phyloP scores from a whole-genome alignment of 1,139 yeast species.

The Zygosaccharomyces sapae region DNA sequence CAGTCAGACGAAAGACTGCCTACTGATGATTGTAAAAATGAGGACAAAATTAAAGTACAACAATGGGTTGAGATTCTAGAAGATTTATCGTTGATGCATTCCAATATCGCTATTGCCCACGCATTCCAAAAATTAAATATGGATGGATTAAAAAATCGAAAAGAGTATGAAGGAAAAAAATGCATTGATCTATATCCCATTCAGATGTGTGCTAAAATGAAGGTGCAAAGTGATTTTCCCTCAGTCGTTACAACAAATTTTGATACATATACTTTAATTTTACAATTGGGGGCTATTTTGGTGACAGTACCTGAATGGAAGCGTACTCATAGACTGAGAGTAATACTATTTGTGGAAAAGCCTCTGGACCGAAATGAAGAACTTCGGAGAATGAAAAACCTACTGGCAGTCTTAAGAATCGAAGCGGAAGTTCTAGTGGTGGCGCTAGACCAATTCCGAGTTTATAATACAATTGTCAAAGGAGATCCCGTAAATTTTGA shows the following conservation, averaged over 20 bases:
- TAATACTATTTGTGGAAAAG: constrained; percentile 84
- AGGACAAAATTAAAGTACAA: constrained; percentile 60
- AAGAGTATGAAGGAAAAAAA: constrained; percentile 36
- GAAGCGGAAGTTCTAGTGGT: constrained; percentile 72
- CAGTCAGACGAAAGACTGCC: constrained; percentile 65
- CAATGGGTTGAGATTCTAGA: constrained; percentile 94
- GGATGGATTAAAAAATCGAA: constrained; percentile 47
- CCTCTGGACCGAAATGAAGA: constrained; percentile 69
- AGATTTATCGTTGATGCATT: constrained; percentile 85
- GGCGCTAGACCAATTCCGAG: constrained; percentile 59
- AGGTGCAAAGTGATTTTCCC: constrained; percentile 57
- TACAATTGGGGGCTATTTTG: constrained; percentile 88
- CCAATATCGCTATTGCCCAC: constrained; percentile 89
- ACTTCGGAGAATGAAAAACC: constrained; percentile 50
- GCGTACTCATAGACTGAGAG: constrained; percentile 63
- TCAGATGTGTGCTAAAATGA: constrained; percentile 84
- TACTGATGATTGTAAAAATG: constrained; percentile 74
- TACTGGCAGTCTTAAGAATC: constrained; percentile 71
- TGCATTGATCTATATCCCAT: constrained; percentile 89
- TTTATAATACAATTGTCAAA: constrained; percentile 72
- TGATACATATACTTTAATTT: constrained; percentile 87
- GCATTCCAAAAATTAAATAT: constrained; percentile 58
- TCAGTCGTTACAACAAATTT: constrained; percentile 72
- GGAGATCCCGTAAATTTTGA: constrained; percentile 45
- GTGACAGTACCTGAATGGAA: constrained; percentile 94